Evolutionary conservation across 331 rosid genomes (phyloP), one percentile per base, ranked within the genome.

Genomic region (Dryas integrifolia): DNA sequence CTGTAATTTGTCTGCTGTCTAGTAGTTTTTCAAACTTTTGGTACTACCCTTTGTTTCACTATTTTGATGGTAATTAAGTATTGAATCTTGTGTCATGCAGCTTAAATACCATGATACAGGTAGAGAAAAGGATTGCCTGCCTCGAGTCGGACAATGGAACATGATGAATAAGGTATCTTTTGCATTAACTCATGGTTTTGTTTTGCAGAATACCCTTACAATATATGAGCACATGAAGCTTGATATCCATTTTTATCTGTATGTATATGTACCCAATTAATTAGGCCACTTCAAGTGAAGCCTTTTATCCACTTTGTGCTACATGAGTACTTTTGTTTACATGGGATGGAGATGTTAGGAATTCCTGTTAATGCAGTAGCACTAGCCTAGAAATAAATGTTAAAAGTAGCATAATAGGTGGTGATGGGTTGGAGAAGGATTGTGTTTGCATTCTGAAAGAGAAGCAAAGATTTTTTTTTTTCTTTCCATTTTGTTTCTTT

Each of bases 81-180:
- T 39, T 10, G 74, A 52, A 51, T 55, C 14, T 50, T 75, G 67
- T 77, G 57, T 77, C 21, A 45, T 56, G 38, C 76, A 80, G 81
- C 84, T 80, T 66, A 95, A 80, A 76, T 80, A 75, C 70, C 77
- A 80, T 65, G 81, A 80, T 38, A 76, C 81, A 5, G 84, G 77
- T 10, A 70, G 47, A 51, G 81, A 75, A 70, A 75, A 70, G 47
- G 84, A 80, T 58, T 73, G 79, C 53, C 64, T 58, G 26, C 84
- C 84, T 4, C 81, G 73, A 35, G 49, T 48, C 38, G 68, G 59
- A 47, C 68, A 92, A 13, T 95, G 99, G 99, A 95, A 95, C 18
- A 95, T 95, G 99, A 95, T 89, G 99, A 95, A 95, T 1, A 95
- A 95, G 96, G 99, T 94, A 72, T 58, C 52, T 58, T 50, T 7